Base-by-base conservation (phyloP, 768 basidiomycete species). In the Podaxis sp. region DNA sequence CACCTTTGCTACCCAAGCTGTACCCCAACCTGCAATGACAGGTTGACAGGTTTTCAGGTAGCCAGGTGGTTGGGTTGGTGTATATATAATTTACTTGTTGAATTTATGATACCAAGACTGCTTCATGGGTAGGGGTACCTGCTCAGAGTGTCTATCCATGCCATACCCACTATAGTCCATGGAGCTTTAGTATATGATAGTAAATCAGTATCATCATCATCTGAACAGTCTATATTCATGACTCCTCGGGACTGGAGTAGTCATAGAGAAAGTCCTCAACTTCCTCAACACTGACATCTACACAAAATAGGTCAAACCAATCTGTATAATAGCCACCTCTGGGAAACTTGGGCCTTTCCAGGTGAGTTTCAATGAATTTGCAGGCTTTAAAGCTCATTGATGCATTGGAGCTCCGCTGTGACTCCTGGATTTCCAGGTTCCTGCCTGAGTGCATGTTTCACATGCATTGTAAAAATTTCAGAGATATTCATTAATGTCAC, bases 381-480 rank as follows among this genome's bases (percentile, higher is more conserved):
- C 90, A 93, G 4, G 90, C 90, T 61, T 9, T 33, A 33, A 33
- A 33, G 8, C 33, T 85, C 87, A 63, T 87, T 81, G 50, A 93
- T 71, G 56, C 77, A 74, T 73, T 92, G 90, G 68, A 93, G 92
- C 69, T 87, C 78, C 2, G 77, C 79, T 41, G 90, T 91, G 51
- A 89, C 90, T 66, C 80, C 76, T 43, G 79, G 80, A 66, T 91
- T 84, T 46, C 80, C 0, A 80, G 85, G 63, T 91, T 91, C 75
- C 91, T 91, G 75, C 91, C 90, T 7, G 91, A 90, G 74, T 92
- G 91, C 0, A 85, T 88, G 19, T 79, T 79, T 24, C 90, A 75
- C 4, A 89, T 89, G 57, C 86, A 76, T 85, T 89, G 59, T 58
- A 49, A 41, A 62, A 9, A 12, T 24, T 47, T 41, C 60, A 50